These are phyloP conservation scores for Backusella psychrophila DNA, from an alignment of 192 early-diverging fungal genomes.

Conservation along the genomic window DNA sequence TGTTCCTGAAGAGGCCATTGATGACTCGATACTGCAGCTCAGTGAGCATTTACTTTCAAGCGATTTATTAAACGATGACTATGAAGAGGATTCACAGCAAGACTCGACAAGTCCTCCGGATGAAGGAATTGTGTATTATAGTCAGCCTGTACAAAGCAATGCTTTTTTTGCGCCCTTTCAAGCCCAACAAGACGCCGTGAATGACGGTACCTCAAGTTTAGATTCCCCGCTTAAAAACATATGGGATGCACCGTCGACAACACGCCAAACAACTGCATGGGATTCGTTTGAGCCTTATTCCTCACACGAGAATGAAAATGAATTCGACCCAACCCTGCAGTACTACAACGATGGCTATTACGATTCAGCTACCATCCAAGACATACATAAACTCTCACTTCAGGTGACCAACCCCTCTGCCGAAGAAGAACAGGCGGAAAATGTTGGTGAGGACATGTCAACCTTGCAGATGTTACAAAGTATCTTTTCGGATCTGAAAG, in stretches of 20 bases:
- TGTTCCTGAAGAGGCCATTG: neutral
- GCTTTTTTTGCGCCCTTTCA: neutral
- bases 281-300: slow-evolving; percentile 2
- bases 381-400: slow-evolving; percentile 17
- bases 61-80: slow-evolving; percentile 13
- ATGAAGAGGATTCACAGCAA: neutral
- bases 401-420: slow-evolving; percentile 22
- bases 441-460: slow-evolving; percentile 45
- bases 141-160: neutral
- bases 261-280: neutral
- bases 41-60: neutral
- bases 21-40: neutral
- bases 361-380: slow-evolving; percentile 20
- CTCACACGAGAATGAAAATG: slow-evolving; percentile 11
- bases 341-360: slow-evolving; percentile 15
- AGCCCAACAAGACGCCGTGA: neutral
- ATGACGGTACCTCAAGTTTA: neutral
- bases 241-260: neutral
- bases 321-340: slow-evolving; percentile 35
- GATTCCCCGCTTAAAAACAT: slow-evolving; percentile 1
- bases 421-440: slow-evolving; percentile 29
- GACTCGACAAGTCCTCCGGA: neutral
- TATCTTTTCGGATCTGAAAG: slow-evolving; percentile 40
- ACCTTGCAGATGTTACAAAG: slow-evolving; percentile 42
- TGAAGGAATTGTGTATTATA: slow-evolving; percentile 1